phyloP scores from a whole-genome alignment of 2,329 filamentous ascomycete genomes.

The Clarireedia homoeocarpa region DNA sequence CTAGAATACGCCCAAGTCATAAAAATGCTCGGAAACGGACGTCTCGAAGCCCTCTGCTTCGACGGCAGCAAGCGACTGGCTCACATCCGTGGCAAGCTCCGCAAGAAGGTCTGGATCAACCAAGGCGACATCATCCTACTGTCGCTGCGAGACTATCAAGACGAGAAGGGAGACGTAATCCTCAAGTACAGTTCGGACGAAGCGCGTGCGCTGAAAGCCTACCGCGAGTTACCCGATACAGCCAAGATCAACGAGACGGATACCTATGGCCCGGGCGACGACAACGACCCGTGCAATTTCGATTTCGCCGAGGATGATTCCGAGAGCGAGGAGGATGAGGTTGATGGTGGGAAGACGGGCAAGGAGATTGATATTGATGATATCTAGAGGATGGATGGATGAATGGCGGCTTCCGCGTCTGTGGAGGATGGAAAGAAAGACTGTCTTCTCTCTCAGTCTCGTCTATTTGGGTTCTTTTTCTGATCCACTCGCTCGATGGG shows the following conservation, averaged over 20 bases:
- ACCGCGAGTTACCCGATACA: conserved; percentile 92
- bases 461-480: conserved; percentile 14
- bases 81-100: conserved; percentile 89
- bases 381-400: conserved; percentile 50
- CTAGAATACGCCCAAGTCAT: conserved; percentile 75
- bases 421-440: conserved; percentile 31
- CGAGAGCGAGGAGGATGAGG: conserved; percentile 45
- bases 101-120: conserved; percentile 99
- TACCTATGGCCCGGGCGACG: conserved; percentile 83
- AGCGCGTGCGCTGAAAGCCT: conserved; percentile 89
- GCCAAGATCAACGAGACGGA: conserved; percentile 99
- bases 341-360: conserved; percentile 39
- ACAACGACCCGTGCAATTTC: conserved; percentile 85
- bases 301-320: conserved; percentile 95
- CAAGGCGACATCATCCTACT: conserved; percentile 90
- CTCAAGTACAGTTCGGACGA: conserved; percentile 96
- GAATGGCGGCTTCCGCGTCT: neutral
- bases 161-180: conserved; percentile 88
- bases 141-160: conserved; percentile 85
- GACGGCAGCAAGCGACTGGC: conserved; percentile 82
- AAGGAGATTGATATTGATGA: conserved; percentile 94
- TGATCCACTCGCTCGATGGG: conserved; percentile 16
- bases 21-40: conserved; percentile 95
- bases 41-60: conserved; percentile 85
- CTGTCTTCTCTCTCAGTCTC: conserved; percentile 61